Percentiles rank a stretch among this genome's conserved stretches.
Conservation (phyloP, 108 stramenopile genomes). For the Skeletonema grethae region DNA sequence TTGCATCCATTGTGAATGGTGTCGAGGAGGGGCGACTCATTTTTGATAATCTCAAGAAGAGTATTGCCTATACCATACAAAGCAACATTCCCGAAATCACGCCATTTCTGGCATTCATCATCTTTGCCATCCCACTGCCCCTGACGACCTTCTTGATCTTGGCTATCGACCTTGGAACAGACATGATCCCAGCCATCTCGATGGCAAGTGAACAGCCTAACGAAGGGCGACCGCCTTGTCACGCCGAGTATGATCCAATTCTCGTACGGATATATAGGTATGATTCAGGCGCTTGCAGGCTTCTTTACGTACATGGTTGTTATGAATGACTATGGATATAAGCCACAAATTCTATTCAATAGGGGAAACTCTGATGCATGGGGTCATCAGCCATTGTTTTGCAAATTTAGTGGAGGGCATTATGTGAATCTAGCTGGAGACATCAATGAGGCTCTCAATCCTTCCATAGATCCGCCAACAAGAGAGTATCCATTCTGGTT, state of each 20-base stretch:
- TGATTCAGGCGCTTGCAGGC: constrained; percentile 60
- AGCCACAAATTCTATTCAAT: not conserved
- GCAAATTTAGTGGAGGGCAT: not conserved
- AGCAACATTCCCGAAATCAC: constrained; percentile 63
- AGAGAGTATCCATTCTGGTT: constrained; percentile 1
- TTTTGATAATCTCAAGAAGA: constrained; percentile 83
- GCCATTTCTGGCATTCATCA: constrained; percentile 51
- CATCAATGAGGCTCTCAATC: not conserved
- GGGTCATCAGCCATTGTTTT: not conserved
- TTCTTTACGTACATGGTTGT: constrained; percentile 64
- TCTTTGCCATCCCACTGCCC: constrained; percentile 60
- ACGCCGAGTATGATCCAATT: constrained; percentile 52
- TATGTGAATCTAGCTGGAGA: not conserved
- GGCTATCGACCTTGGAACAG: constrained; percentile 69
- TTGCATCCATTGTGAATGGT: constrained; percentile 73
- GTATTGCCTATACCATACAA: constrained; percentile 52
- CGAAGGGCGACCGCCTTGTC: constrained; percentile 56
- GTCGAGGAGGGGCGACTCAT: constrained; percentile 77
- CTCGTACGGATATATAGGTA: constrained; percentile 61
- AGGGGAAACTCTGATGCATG: not conserved
- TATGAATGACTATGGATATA: constrained; percentile 46
- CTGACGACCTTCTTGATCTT: constrained; percentile 67
- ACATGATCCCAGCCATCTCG: constrained; percentile 35
- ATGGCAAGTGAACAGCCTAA: constrained; percentile 65
- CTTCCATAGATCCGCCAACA: not conserved